phyloP scores from a whole-genome alignment of 805 yeast species.

The Kazachstania africana region DNA sequence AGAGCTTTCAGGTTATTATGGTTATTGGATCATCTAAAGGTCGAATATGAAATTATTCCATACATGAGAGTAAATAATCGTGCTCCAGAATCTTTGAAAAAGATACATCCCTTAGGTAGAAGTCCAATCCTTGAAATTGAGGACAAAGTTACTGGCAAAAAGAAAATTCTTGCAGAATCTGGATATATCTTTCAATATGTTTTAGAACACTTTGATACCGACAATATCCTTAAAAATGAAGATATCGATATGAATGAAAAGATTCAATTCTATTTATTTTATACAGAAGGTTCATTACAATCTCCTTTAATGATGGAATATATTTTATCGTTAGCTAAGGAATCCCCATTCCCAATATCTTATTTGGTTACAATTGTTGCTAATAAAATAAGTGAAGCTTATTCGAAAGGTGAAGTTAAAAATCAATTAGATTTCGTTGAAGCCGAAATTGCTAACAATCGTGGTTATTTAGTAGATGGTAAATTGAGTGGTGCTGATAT shows the following conservation, averaged over 20 bases:
- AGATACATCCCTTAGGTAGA: constrained; percentile 52
- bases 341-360: constrained; percentile 31
- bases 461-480: constrained; percentile 36
- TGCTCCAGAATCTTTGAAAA: constrained; percentile 38
- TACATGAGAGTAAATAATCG: constrained; percentile 39
- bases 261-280: constrained; percentile 42
- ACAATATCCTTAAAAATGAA: constrained; percentile 28
- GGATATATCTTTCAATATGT: constrained; percentile 48
- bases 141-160: constrained; percentile 21
- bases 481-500: constrained; percentile 47
- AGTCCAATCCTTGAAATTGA: constrained; percentile 46
- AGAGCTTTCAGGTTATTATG: constrained; percentile 52
- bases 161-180: constrained; percentile 39
- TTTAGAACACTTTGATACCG: constrained; percentile 36
- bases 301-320: constrained; percentile 32
- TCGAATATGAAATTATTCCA: constrained; percentile 42
- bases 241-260: constrained; percentile 30
- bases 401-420: constrained; percentile 37
- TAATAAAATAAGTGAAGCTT: constrained; percentile 36
- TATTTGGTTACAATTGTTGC: constrained; percentile 33
- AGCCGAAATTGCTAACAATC: constrained; percentile 25
- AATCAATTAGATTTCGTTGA: constrained; percentile 33
- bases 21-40: constrained; percentile 48
- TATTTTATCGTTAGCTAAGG: constrained; percentile 29
- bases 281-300: constrained; percentile 53